These are phyloP conservation scores for Rosa chinensis DNA, from an alignment of 306 rosid genomes.

Conservation along the genomic window DNA sequence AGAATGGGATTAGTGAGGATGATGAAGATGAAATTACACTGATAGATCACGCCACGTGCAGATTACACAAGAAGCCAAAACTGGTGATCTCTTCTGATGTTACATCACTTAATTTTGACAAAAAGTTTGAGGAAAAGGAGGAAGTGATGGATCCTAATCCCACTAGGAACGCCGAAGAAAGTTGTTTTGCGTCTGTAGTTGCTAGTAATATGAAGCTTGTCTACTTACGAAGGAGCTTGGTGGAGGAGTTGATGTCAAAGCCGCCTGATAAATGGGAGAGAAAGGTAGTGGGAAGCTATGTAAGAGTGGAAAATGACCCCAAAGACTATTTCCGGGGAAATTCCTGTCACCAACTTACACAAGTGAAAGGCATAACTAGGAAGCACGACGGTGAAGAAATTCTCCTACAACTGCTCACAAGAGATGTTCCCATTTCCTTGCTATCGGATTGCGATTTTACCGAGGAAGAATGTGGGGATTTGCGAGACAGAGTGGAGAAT, in stretches of 20 bases:
- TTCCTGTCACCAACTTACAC: neutral
- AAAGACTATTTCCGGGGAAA: neutral
- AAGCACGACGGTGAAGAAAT: slow-evolving; percentile 20
- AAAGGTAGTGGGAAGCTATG: slow-evolving; percentile 6
- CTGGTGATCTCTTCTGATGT: neutral
- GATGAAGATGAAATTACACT: neutral
- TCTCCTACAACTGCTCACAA: slow-evolving; percentile 42
- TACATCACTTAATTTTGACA: too few species aligned
- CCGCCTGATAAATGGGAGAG: neutral
- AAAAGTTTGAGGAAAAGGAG: neutral
- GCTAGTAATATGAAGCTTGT: slow-evolving; percentile 5
- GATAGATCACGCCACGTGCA: neutral
- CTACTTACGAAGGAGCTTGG: neutral
- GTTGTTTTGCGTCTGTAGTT: slow-evolving; percentile 14
- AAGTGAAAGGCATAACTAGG: slow-evolving; percentile 6
- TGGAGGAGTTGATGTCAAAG: neutral
- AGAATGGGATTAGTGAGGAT: neutral
- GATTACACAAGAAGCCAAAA: neutral
- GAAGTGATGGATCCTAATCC: neutral
- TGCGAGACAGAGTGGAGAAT: neutral
- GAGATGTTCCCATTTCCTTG: slow-evolving; percentile 38
- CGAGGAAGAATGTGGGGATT: slow-evolving; percentile 34
- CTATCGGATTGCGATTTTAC: slow-evolving; percentile 61
- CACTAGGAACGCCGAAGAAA: neutral
- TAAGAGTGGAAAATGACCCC: neutral